Percentiles rank a stretch among this genome's conserved stretches.
Evolutionary conservation across 2,329 filamentous ascomycete species (phyloP).

Genomic region (Bipolaris bicolor): DNA sequence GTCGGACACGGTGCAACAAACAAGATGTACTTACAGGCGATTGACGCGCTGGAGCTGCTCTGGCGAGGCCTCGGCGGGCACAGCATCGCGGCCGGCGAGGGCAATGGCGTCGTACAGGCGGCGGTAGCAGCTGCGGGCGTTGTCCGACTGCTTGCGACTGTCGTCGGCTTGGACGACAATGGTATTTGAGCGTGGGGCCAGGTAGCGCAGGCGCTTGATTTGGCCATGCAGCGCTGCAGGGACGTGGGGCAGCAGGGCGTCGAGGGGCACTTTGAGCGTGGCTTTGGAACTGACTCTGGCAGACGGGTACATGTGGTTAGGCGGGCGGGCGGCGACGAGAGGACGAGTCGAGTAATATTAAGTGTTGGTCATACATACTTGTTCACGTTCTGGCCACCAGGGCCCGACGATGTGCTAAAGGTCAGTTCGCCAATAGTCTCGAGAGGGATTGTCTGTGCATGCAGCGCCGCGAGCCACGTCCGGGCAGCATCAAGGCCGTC

Average conservation of each 20-base stretch:
- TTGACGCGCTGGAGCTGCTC: constrained; percentile 63
- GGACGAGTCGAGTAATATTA: constrained; percentile 6
- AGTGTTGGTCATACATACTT: constrained; percentile 61
- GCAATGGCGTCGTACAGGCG: constrained; percentile 63
- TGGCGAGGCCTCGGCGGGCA: constrained; percentile 66
- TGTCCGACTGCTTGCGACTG: constrained; percentile 65
- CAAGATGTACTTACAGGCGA: constrained; percentile 62
- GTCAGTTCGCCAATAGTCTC: constrained; percentile 63
- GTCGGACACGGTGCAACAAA: constrained; percentile 5
- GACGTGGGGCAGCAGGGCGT: constrained; percentile 59
- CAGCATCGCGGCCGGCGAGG: constrained; percentile 56
- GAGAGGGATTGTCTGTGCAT: constrained; percentile 60
- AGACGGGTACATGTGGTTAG: constrained; percentile 51
- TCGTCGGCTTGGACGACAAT: constrained; percentile 69
- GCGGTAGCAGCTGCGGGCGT: constrained; percentile 64
- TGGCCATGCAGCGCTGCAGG: constrained; percentile 60
- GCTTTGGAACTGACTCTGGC: constrained; percentile 70
- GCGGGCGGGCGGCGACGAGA: constrained; percentile 23
- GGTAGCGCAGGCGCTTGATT: constrained; percentile 62
- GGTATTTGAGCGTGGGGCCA: constrained; percentile 58
- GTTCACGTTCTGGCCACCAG: constrained; percentile 72
- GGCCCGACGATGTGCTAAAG: constrained; percentile 69
- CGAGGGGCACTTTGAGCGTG: constrained; percentile 63
- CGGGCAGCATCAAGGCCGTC: constrained; percentile 55
- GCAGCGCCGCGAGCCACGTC: constrained; percentile 62